A percentile compares a stretch with the other conserved stretches of the same genome.
phyloP scores from a whole-genome alignment of 768 basidiomycete species.

The Tylopilus sp. region DNA sequence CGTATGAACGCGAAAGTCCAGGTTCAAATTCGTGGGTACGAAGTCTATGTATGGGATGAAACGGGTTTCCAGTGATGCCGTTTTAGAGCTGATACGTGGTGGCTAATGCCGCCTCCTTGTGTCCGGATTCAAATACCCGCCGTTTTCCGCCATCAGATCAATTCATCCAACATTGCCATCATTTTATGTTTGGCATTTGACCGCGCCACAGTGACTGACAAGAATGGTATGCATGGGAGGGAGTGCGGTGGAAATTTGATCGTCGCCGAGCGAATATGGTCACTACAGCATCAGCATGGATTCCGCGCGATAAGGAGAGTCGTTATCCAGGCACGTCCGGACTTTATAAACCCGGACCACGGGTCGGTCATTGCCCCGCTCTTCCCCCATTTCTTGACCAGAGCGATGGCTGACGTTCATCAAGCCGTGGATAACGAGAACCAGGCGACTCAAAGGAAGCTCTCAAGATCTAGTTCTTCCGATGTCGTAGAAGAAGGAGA shows the following conservation, averaged over 20 bases:
- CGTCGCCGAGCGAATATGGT: not conserved
- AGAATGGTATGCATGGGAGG: too few species aligned
- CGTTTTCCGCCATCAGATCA: too few species aligned
- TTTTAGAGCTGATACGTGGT: not conserved
- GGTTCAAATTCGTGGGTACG: not conserved
- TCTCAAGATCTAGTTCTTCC: conserved; percentile 12
- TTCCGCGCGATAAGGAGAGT: conserved; percentile 5
- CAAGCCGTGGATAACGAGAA: not conserved
- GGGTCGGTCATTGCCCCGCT: conserved; percentile 5
- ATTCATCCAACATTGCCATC: too few species aligned
- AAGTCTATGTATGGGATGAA: not conserved
- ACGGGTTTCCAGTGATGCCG: not conserved
- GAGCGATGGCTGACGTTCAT: conserved; percentile 18
- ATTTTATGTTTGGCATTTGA: too few species aligned
- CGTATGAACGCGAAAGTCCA: too few species aligned
- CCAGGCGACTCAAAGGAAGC: conserved; percentile 20
- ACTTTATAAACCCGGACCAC: conserved; percentile 1
- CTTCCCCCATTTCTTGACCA: not conserved
- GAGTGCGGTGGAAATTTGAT: too few species aligned
- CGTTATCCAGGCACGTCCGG: not conserved
- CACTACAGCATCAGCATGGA: not conserved
- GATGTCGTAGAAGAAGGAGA: conserved; percentile 18
- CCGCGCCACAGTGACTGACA: too few species aligned
- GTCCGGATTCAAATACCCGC: too few species aligned
- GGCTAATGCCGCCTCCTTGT: too few species aligned